Percentiles rank a stretch among this genome's conserved stretches.
Conservation (phyloP, 495 filamentous ascomycete species). For the Neurospora tetraspora region DNA sequence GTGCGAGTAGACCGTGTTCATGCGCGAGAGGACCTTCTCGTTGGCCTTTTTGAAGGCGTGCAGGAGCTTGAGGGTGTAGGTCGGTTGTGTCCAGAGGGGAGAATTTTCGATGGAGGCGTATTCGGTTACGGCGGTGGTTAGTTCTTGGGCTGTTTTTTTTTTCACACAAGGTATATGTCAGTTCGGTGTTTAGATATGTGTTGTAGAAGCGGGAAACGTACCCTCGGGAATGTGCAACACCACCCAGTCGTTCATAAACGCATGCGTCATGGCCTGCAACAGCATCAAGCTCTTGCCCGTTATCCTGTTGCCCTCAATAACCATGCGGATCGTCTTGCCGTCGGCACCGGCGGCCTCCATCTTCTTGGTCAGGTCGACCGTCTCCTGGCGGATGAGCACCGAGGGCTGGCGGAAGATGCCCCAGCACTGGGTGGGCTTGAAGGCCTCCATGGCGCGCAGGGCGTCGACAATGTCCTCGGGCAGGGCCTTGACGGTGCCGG, state of each 20-base stretch:
- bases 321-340: slow-evolving; percentile 50
- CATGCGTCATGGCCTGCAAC: slow-evolving; percentile 77
- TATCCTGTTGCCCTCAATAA: slow-evolving; percentile 63
- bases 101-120: slow-evolving; percentile 59
- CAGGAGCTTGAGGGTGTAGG: slow-evolving; percentile 63
- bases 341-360: slow-evolving; percentile 44
- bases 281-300: slow-evolving; percentile 79
- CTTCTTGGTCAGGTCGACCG: slow-evolving; percentile 53
- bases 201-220: slow-evolving; percentile 16
- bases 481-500: slow-evolving; percentile 58
- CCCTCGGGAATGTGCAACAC: slow-evolving; percentile 90
- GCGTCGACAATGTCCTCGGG: slow-evolving; percentile 62
- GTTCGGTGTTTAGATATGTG: no score
- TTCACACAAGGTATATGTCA: no score
- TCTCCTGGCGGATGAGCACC: slow-evolving; percentile 64
- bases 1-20: slow-evolving; percentile 51
- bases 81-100: slow-evolving; percentile 60
- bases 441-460: slow-evolving; percentile 73
- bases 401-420: slow-evolving; percentile 71
- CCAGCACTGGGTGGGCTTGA: slow-evolving; percentile 89
- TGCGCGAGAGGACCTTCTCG: slow-evolving; percentile 46
- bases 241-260: slow-evolving; percentile 73
- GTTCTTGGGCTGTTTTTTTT: slow-evolving; percentile 55
- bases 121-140: slow-evolving; percentile 66
- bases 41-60: slow-evolving; percentile 64